phyloP scores from a whole-genome alignment of 2,329 filamentous ascomycete genomes.

The Cercospora janseana region DNA sequence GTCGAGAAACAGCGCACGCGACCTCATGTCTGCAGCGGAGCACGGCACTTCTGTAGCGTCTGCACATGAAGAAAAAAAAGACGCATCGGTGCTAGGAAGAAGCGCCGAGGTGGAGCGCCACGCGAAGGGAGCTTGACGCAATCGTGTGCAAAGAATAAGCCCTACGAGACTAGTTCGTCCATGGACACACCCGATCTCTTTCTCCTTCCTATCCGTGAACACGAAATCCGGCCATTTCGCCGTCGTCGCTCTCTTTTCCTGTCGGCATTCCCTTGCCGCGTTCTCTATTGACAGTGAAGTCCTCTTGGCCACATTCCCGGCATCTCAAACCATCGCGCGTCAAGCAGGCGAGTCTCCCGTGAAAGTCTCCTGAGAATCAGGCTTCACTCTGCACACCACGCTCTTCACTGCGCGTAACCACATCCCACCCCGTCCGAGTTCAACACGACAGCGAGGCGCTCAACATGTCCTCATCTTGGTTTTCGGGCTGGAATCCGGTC shows the following conservation, averaged over 20 bases:
- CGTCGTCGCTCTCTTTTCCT: not conserved
- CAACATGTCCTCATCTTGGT: constrained; percentile 33
- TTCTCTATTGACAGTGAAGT: not conserved
- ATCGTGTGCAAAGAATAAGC: not conserved
- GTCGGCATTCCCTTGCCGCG: not conserved
- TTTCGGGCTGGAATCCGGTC: constrained; percentile 60
- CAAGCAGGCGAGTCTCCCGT: not conserved
- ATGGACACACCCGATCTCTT: constrained; percentile 6
- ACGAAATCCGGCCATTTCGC: constrained; percentile 1
- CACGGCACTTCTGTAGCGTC: too few species aligned
- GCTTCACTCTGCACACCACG: too few species aligned
- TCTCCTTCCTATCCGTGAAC: constrained; percentile 2
- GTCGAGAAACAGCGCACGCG: not conserved
- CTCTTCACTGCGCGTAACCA: too few species aligned
- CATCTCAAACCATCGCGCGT: not conserved
- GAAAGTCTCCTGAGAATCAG: too few species aligned
- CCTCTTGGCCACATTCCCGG: constrained; percentile 1
- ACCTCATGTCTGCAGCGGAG: not conserved
- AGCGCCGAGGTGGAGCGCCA: not conserved
- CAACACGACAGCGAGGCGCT: not conserved
- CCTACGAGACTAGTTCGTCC: not conserved
- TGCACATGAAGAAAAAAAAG: not conserved
- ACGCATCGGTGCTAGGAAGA: not conserved
- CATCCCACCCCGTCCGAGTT: not conserved
- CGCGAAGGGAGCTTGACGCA: not conserved